Base-by-base conservation (phyloP, 345 rosid species). In the Odontarrhena argentea region DNA sequence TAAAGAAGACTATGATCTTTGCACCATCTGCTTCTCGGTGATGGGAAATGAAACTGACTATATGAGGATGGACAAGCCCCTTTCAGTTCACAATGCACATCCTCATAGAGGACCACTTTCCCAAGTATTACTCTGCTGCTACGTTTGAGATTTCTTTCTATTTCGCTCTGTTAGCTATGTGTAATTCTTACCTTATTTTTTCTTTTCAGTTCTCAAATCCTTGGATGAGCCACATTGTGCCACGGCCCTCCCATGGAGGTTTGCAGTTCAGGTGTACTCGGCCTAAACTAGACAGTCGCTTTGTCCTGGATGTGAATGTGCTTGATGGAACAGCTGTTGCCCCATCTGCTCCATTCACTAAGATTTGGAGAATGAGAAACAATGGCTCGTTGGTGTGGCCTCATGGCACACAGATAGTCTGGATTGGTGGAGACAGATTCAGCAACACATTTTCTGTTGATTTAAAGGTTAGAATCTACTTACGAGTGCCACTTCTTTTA, bases 321-420 rank as follows among this genome's bases (percentile, higher is more conserved):
- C 51, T 74, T 55, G 99, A 95, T 81, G 97, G 97, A 26, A 85
- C 99, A 32, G 54, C 74, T 46, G 78, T 91, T 84, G 84, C 88
- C 63, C 96, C 99, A 42, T 82, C 78, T 5, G 83, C 92, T 18
- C 68, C 76, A 28, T 91, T 91, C 63, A 95, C 89, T 14, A 95
- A 95, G 87, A 85, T 91, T 43, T 95, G 97, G 97, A 82, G 94
- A 46, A 79, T 95, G 93, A 83, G 82, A 60, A 95, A 95, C 81
- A 83, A 51, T 75, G 99, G 99, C 45, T 75, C 57, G 56, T 12
- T 78, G 59, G 81, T 76, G 12, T 95, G 99, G 99, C 83, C 78
- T 3, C 78, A 4, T 18, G 93, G 96, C 40, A 55, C 78, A 24
- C 83, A 76, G 67, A 81, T 95, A 45, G 78, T 86, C 65, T 91